phyloP scores from a whole-genome alignment of 306 rosid species.

The Ormosia emarginata region DNA sequence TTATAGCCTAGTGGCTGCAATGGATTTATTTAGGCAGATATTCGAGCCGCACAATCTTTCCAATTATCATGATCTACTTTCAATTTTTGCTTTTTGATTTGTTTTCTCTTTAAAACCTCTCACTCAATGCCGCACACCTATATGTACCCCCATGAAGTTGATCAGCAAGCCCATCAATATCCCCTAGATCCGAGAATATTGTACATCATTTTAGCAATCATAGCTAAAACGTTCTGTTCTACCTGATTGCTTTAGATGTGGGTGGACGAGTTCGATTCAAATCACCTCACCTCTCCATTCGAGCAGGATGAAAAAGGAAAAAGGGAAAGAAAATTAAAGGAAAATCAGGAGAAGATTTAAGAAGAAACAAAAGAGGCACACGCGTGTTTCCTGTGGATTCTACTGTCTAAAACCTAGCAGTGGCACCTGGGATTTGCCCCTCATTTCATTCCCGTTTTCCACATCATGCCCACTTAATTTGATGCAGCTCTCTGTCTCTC shows the following conservation, averaged over 20 bases:
- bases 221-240: not conserved
- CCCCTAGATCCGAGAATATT: not conserved
- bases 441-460: not conserved
- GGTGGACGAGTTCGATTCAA: not conserved
- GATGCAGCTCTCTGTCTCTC: not conserved
- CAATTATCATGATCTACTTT: constrained; percentile 7
- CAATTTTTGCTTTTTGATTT: not conserved
- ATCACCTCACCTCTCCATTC: constrained; percentile 8
- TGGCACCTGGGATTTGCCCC: constrained; percentile 23
- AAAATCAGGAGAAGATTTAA: not conserved
- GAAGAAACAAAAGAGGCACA: not conserved
- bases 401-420: not conserved
- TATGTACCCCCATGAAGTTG: not conserved
- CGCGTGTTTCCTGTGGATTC: not conserved
- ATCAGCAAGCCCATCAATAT: not conserved
- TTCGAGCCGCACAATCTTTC: constrained; percentile 32
- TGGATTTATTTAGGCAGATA: constrained; percentile 5
- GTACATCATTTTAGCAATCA: not conserved
- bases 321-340: not conserved
- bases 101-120: not conserved
- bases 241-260: not conserved
- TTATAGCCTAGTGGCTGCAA: not conserved
- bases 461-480: not conserved
- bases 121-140: not conserved
- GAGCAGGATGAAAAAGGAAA: not conserved